Evolutionary conservation across 2,329 filamentous ascomycete species (phyloP).

Genomic region (Cercospora sesami): DNA sequence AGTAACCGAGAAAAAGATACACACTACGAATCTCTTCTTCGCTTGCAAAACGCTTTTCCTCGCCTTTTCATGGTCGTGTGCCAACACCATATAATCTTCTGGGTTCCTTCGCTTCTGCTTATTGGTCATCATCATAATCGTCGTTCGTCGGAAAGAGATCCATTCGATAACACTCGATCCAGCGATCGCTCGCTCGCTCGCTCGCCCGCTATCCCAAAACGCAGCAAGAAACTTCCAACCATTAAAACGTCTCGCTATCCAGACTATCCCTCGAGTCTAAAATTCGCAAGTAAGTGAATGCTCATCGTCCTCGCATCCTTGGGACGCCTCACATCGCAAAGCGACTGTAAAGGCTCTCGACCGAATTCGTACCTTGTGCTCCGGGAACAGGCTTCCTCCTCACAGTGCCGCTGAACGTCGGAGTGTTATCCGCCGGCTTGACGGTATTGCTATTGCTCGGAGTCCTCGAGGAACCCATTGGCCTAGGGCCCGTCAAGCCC

Average conservation of each 20-base stretch:
- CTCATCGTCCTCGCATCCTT: neutral
- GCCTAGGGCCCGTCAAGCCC: slow-evolving; percentile 48
- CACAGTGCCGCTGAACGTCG: slow-evolving; percentile 25
- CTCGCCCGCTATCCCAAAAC: neutral
- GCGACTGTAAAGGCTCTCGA: slow-evolving; percentile 14
- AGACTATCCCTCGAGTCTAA: slow-evolving; percentile 27
- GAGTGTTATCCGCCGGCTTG: slow-evolving; percentile 18
- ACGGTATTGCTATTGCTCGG: slow-evolving; percentile 27
- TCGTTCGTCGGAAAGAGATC: neutral
- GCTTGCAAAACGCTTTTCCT: neutral
- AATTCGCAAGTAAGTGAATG: neutral
- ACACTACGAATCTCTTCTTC: neutral
- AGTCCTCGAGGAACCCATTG: slow-evolving; percentile 41
- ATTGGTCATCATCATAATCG: neutral
- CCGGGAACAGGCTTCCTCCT: slow-evolving; percentile 34
- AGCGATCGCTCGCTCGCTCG: neutral
- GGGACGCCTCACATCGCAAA: neutral
- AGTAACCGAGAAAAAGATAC: neutral
- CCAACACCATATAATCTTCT: neutral
- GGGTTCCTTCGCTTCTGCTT: neutral
- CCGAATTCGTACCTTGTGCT: slow-evolving; percentile 27
- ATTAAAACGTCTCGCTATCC: slow-evolving; percentile 30
- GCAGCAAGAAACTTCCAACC: neutral
- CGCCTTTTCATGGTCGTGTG: neutral
- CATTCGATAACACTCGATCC: neutral